phyloP scores from a whole-genome alignment of 2,329 filamentous ascomycete species.

The Chaetothyriales sp. region DNA sequence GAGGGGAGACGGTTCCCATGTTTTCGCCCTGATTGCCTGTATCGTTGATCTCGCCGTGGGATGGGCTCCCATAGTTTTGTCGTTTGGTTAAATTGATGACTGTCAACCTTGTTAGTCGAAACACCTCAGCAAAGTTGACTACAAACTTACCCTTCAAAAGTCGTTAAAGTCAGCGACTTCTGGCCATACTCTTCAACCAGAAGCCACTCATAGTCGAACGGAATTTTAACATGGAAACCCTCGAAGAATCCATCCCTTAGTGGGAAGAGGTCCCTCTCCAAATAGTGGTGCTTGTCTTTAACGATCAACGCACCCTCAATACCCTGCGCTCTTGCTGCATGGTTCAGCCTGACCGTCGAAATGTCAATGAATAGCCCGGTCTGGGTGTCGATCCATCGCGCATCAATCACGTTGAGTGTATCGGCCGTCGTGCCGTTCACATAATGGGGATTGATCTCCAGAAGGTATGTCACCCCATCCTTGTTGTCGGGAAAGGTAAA shows the following conservation, averaged over 20 bases:
- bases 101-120: neutral
- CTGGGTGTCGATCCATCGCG: slow-evolving; percentile 46
- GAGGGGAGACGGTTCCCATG: neutral
- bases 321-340: slow-evolving; percentile 26
- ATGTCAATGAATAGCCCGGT: slow-evolving; percentile 51
- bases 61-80: slow-evolving; percentile 15
- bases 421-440: slow-evolving; percentile 33
- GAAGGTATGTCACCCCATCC: slow-evolving; percentile 34
- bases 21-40: neutral
- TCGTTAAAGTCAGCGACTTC: slow-evolving; percentile 33
- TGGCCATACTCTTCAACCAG: slow-evolving; percentile 43
- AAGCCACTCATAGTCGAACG: slow-evolving; percentile 42
- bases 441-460: slow-evolving; percentile 48
- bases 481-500: slow-evolving; percentile 25
- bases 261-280: slow-evolving; percentile 42
- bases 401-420: slow-evolving; percentile 44
- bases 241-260: slow-evolving; percentile 43
- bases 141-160: slow-evolving; percentile 28
- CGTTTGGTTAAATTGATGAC: slow-evolving; percentile 13
- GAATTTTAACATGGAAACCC: slow-evolving; percentile 39
- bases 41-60: neutral
- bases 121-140: neutral
- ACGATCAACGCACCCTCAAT: slow-evolving; percentile 35
- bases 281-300: slow-evolving; percentile 45
- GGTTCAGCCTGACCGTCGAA: slow-evolving; percentile 40